phyloP scores from a whole-genome alignment of 2,329 filamentous ascomycete genomes.

The Cladophialophora psammophila region DNA sequence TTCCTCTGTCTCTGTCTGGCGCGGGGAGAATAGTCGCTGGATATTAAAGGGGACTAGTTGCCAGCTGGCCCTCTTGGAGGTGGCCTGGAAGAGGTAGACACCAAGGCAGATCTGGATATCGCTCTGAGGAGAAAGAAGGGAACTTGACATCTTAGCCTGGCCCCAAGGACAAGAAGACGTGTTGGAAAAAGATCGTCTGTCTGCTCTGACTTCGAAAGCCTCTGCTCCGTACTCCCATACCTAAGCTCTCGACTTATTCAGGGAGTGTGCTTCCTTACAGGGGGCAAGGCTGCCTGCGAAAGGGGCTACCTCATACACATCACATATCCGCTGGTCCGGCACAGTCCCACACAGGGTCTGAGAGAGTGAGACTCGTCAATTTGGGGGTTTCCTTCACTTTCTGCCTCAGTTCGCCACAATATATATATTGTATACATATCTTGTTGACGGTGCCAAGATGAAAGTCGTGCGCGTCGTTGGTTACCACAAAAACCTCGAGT shows the following conservation, averaged over 20 bases:
- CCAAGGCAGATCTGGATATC: too few relatives aligned
- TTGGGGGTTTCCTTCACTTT: too few relatives aligned
- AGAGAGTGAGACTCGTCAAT: too few relatives aligned
- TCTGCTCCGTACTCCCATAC: background rate
- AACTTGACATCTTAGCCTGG: background rate
- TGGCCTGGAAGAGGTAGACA: too few relatives aligned
- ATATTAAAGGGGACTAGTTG: background rate
- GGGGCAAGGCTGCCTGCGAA: background rate
- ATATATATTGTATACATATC: background rate
- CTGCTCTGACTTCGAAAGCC: background rate
- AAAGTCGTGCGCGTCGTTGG: conserved; percentile 30
- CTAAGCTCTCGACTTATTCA: too few relatives aligned
- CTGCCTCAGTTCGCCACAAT: too few relatives aligned
- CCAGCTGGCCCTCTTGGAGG: too few relatives aligned
- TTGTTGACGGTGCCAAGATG: conserved; percentile 9
- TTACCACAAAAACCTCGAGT: conserved; percentile 29
- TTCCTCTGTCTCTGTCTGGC: background rate
- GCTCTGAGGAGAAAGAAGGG: too few relatives aligned
- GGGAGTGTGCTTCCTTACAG: background rate
- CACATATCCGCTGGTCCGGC: background rate
- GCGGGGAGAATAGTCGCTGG: background rate
- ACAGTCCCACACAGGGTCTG: background rate
- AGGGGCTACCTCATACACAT: background rate
- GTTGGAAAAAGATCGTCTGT: background rate
- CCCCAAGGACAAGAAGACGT: too few relatives aligned